These are phyloP conservation scores for Suillus brevipes DNA, from an alignment of 768 basidiomycete species.

Conservation along the genomic window DNA sequence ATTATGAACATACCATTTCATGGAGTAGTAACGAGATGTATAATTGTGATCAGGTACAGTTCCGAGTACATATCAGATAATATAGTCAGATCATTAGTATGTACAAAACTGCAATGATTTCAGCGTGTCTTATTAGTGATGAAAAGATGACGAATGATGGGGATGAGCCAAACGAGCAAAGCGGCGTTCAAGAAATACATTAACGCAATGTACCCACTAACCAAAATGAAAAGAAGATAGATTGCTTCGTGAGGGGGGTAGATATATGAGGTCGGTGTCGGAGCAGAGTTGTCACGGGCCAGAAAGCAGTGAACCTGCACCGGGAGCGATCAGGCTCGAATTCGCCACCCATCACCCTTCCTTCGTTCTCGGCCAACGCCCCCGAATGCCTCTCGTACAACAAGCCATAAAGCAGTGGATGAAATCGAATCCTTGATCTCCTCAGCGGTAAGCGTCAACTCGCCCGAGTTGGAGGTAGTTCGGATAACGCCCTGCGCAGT, in stretches of 20 bases:
- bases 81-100: slow-evolving; percentile 5
- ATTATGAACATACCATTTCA: neutral
- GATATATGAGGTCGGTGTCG: slow-evolving; percentile 16
- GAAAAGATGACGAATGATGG: neutral
- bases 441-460: slow-evolving; percentile 67
- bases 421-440: slow-evolving; percentile 93
- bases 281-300: neutral
- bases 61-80: neutral
- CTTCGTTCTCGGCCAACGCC: slow-evolving; percentile 79
- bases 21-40: neutral
- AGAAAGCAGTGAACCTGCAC: neutral
- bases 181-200: slow-evolving; percentile 20
- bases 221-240: slow-evolving; percentile 4
- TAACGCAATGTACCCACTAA: slow-evolving; percentile 11
- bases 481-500: slow-evolving; percentile 26
- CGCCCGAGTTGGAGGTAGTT: slow-evolving; percentile 32
- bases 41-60: slow-evolving; percentile 10
- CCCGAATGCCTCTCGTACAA: slow-evolving; percentile 90
- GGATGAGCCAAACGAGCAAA: slow-evolving; percentile 3
- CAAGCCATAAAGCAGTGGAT: slow-evolving; percentile 86
- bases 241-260: slow-evolving; percentile 14
- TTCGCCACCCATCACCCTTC: slow-evolving; percentile 80
- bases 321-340: slow-evolving; percentile 48
- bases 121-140: neutral
- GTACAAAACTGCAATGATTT: slow-evolving; percentile 8